These are phyloP conservation scores for Beauveria medogensis DNA, from an alignment of 2,329 filamentous ascomycete species.

Conservation along the genomic window DNA sequence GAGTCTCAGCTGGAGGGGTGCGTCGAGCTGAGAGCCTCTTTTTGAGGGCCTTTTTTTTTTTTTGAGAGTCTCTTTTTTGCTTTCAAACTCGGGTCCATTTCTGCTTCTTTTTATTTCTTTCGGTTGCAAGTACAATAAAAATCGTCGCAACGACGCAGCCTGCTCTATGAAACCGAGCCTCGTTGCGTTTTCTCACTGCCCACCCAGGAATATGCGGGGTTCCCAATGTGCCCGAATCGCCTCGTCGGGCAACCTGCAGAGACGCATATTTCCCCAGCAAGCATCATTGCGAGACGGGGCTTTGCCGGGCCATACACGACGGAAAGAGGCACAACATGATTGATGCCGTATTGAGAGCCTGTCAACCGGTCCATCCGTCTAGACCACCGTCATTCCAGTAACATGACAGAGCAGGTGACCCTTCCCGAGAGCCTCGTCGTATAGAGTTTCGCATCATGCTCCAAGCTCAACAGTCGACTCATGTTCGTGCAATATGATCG, in stretches of 20 bases:
- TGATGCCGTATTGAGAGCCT: neutral
- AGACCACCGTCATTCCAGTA: neutral
- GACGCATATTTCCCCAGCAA: neutral
- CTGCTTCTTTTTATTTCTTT: too few relatives aligned
- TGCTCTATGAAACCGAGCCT: too few relatives aligned
- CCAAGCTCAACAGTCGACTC: neutral
- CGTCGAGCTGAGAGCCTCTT: too few relatives aligned
- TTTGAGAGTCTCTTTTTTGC: too few relatives aligned
- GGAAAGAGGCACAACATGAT: neutral
- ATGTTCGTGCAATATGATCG: too few relatives aligned
- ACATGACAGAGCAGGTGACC: neutral
- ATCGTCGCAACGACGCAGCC: too few relatives aligned
- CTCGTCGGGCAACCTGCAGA: neutral
- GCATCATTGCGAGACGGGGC: neutral
- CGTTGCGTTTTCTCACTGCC: too few relatives aligned
- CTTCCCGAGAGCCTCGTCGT: neutral
- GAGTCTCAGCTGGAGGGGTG: too few relatives aligned
- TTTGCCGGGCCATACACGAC: neutral
- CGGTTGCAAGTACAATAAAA: too few relatives aligned
- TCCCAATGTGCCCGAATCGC: neutral
- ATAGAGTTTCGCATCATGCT: neutral
- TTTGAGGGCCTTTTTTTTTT: too few relatives aligned
- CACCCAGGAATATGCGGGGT: too few relatives aligned
- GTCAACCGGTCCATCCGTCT: neutral
- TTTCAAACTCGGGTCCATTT: too few relatives aligned